A percentile compares a stretch with the other conserved stretches of the same genome.
phyloP scores from a whole-genome alignment of 164 flowering plant species.

The Hamamelis virginiana region DNA sequence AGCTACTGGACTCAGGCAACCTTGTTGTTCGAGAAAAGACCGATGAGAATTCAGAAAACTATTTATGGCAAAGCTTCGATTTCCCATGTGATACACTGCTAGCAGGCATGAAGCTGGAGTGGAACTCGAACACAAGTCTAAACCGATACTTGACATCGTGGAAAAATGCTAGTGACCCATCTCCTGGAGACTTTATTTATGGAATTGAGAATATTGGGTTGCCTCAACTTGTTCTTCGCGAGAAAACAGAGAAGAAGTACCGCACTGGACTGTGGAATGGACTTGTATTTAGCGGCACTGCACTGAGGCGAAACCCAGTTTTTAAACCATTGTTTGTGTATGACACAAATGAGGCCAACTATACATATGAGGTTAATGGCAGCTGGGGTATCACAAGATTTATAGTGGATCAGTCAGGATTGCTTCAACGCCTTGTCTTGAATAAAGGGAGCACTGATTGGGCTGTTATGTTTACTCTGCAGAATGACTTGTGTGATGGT shows the following conservation, averaged over 20 bases:
- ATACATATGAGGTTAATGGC: too few relatives aligned
- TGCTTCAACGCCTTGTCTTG: not conserved
- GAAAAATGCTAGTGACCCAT: conserved; percentile 31
- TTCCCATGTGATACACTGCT: conserved; percentile 32
- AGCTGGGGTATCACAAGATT: not conserved
- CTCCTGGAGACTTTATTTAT: conserved; percentile 27
- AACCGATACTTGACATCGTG: conserved; percentile 29
- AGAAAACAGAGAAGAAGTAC: conserved; percentile 6
- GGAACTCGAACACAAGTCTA: conserved; percentile 22
- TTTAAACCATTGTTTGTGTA: too few relatives aligned
- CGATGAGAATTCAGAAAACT: not conserved
- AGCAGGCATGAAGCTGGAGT: conserved; percentile 36
- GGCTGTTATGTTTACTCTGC: not conserved
- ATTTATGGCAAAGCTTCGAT: conserved; percentile 32
- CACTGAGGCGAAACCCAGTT: too few relatives aligned
- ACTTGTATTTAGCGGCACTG: conserved; percentile 13
- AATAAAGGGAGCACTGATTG: not conserved
- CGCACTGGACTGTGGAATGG: conserved; percentile 36
- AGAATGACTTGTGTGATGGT: not conserved
- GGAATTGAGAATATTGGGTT: conserved; percentile 9
- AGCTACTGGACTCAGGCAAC: conserved; percentile 33
- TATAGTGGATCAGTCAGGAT: not conserved
- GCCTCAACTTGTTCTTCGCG: conserved; percentile 19
- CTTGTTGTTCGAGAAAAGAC: conserved; percentile 15
- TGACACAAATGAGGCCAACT: too few relatives aligned